Conservation (phyloP, 768 basidiomycete genomes). For the Lanmaoa pseudosensibilis region DNA sequence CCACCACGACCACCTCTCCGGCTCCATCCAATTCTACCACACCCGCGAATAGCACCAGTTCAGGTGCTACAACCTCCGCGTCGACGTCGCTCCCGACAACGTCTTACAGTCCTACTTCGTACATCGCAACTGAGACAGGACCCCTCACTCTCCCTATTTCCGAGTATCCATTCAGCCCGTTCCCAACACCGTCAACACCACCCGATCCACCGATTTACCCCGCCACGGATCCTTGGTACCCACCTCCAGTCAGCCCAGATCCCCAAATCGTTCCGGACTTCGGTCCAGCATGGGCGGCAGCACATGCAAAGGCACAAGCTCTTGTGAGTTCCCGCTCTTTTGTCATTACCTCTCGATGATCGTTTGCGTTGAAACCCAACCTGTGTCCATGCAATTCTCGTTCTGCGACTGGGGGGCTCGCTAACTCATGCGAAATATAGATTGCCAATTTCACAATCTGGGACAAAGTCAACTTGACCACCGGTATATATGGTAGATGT, state of each 20-base stretch:
- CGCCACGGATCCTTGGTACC: constrained; percentile 52
- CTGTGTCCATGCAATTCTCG: background rate
- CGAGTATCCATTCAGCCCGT: constrained; percentile 48
- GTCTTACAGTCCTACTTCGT: background rate
- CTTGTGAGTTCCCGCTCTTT: constrained; percentile 36
- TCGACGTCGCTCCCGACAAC: background rate
- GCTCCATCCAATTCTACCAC: background rate
- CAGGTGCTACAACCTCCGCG: background rate
- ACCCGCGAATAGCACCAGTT: background rate
- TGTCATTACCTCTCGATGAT: too few relatives aligned
- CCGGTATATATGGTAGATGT: background rate
- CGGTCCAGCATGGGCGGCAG: constrained; percentile 46
- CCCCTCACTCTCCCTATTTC: constrained; percentile 37
- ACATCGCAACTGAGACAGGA: constrained; percentile 19
- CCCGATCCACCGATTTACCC: constrained; percentile 52
- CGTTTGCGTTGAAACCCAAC: background rate
- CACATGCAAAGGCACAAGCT: constrained; percentile 53
- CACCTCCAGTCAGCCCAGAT: constrained; percentile 44
- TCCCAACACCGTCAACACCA: constrained; percentile 53
- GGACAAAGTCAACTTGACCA: constrained; percentile 27
- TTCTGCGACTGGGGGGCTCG: background rate
- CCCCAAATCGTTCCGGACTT: constrained; percentile 41
- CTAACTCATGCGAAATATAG: constrained; percentile 24
- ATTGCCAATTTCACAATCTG: constrained; percentile 48
- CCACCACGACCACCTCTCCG: background rate